Evolutionary conservation across 352 stramenopile species (phyloP), one percentile per base, ranked within the genome.

Genomic region (Phytophthora capsici): DNA sequence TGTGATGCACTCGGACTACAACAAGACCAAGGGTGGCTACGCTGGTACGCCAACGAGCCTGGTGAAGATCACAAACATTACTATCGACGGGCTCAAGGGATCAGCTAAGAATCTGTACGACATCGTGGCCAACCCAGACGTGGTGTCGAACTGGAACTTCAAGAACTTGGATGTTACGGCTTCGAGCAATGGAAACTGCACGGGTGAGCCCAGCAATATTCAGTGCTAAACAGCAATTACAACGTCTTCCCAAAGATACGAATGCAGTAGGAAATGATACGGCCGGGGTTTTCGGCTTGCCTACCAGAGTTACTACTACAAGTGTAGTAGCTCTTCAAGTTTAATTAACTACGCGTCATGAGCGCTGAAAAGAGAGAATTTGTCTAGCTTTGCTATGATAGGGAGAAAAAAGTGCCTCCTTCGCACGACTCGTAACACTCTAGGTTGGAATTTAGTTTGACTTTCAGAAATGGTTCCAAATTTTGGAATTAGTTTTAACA

Each of bases 21-120:
- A 58, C 47, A 65, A 65, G 28, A 65, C 57, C 57, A 57, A 65
- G 51, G 63, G 63, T n/a, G 63, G 63, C 32, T 72, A 72, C 36
- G 36, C 49, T 12, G 49, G 63, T 16, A 58, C 41, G 8, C 41
- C 57, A 7, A 67, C 63, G 10, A 68, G 57, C 45, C 30, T 63
- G 37, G 63, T 68, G 19, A 51, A 64, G 43, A 72, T 72, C 50
- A 57, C 43, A 37, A 65, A 53, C 23, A 72, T 68, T 37, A 68
- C 52, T 3, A 72, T 72, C 37, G 41, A 61, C 40, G 63, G 63
- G 17, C 23, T 68, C 9, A 63, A 57, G 19, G 50, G 63, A 26
- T 58, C 63, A 8, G 57, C 50, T 8, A 20, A 63, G 25, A 56
- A 65, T 20, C 37, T 72, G 17, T 68, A 68, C 57, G 57, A 67